phyloP scores from a whole-genome alignment of 371 early-diverging fungal genomes.

The Syncephalastrum racemosum region DNA sequence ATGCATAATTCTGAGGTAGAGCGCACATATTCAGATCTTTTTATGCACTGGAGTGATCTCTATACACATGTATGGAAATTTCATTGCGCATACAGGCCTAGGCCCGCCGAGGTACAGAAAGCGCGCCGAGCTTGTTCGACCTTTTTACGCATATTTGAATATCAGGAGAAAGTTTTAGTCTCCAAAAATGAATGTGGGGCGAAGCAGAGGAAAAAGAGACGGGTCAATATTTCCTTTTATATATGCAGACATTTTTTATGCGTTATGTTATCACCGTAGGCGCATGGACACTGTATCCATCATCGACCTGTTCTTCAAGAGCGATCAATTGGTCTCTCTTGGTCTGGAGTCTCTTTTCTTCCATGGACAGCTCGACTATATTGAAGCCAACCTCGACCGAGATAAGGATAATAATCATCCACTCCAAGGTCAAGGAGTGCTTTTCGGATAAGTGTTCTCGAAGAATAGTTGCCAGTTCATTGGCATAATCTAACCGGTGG shows the following conservation, averaged over 20 bases:
- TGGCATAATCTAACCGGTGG: constrained; percentile 4
- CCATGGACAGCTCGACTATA: not conserved
- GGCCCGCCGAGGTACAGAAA: too few species aligned
- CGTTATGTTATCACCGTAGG: constrained; percentile 8
- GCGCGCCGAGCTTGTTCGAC: too few species aligned
- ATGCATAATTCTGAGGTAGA: too few species aligned
- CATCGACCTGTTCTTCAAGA: constrained; percentile 3
- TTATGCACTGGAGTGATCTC: too few species aligned
- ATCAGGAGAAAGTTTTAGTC: too few species aligned
- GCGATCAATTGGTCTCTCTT: not conserved
- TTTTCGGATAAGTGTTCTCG: constrained; percentile 10
- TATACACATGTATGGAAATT: too few species aligned
- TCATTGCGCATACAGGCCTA: too few species aligned
- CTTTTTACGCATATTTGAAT: too few species aligned
- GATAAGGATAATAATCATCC: constrained; percentile 11
- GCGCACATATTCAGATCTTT: too few species aligned
- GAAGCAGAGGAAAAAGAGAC: too few species aligned
- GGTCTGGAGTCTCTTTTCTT: not conserved
- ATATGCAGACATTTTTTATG: not conserved
- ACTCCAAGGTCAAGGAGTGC: constrained; percentile 8
- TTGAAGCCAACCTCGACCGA: constrained; percentile 6
- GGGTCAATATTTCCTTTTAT: not conserved
- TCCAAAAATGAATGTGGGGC: too few species aligned
- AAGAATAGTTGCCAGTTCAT: constrained; percentile 10
- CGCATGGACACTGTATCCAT: constrained; percentile 7